These are phyloP conservation scores for Aegilops speltoides DNA, from an alignment of 176 grass and related monocot genomes.

Conservation along the genomic window DNA sequence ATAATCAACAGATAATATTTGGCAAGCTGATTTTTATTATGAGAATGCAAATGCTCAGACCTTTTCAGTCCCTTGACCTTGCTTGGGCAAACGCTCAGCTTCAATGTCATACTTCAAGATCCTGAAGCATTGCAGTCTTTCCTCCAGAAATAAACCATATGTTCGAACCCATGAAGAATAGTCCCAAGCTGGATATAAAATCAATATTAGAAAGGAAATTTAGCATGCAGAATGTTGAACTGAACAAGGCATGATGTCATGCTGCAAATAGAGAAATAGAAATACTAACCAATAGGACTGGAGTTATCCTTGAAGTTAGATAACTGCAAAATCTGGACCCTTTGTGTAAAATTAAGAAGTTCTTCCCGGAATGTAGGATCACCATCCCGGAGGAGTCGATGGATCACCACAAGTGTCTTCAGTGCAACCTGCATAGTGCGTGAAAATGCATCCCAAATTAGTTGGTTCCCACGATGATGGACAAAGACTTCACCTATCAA, in stretches of 20 bases:
- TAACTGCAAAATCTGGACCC: conserved; percentile 72
- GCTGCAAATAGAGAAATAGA: conserved; percentile 16
- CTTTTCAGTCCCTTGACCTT: conserved; percentile 81
- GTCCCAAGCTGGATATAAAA: conserved; percentile 77
- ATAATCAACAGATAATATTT: conserved; percentile 9
- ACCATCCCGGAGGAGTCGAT: conserved; percentile 89
- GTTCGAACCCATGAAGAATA: conserved; percentile 91
- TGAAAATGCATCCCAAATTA: conserved; percentile 27
- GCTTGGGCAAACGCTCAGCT: conserved; percentile 75
- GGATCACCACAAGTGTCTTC: conserved; percentile 91
- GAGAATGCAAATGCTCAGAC: conserved; percentile 37
- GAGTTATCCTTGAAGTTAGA: conserved; percentile 99
- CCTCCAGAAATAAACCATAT: conserved; percentile 87
- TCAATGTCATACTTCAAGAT: conserved; percentile 93
- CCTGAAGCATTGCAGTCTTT: conserved; percentile 95
- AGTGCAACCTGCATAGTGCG: conserved; percentile 70
- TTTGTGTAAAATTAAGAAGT: conserved; percentile 88
- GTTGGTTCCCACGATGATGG: not conserved
- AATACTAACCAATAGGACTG: conserved; percentile 69
- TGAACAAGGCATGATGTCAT: not conserved
- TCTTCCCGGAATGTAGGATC: conserved; percentile 90
- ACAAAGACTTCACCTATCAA: not conserved
- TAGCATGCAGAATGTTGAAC: not conserved
- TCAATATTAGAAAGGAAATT: conserved; percentile 6
- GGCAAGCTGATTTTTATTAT: conserved; percentile 18